A percentile compares a stretch with the other conserved stretches of the same genome.
Evolutionary conservation across 345 rosid genomes (phyloP).

Genomic region (Chamaenerion angustifolium): DNA sequence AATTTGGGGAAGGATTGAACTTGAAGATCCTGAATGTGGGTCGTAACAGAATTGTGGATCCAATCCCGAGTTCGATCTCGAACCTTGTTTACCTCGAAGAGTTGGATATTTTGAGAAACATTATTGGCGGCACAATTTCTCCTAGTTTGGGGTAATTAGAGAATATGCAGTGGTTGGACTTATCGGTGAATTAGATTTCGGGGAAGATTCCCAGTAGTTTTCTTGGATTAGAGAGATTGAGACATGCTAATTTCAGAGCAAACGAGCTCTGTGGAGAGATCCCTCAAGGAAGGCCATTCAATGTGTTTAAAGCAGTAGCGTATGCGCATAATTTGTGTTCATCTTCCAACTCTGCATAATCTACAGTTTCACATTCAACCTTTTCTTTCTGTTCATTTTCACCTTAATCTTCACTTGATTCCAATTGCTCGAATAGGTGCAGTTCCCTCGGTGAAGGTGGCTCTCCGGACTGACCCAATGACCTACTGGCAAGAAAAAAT

Average conservation of each 20-base stretch:
- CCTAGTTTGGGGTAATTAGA: conserved; percentile 34
- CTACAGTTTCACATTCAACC: no score
- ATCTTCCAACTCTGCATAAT: no score
- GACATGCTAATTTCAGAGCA: conserved; percentile 74
- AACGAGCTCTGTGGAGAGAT: conserved; percentile 83
- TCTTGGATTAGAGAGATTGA: conserved; percentile 30
- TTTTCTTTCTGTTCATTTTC: no score
- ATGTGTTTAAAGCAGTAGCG: conserved; percentile 60
- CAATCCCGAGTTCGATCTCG: conserved; percentile 62
- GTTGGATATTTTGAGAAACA: conserved; percentile 68
- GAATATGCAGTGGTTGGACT: conserved; percentile 66
- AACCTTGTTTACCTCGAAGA: conserved; percentile 50
- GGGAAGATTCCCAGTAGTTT: conserved; percentile 68
- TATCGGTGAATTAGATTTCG: conserved; percentile 50
- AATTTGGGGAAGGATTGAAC: conserved; percentile 42
- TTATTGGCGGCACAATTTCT: conserved; percentile 55
- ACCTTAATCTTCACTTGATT: no score
- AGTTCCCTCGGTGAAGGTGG: no score
- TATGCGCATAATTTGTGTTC: conserved; percentile 77
- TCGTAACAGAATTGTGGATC: conserved; percentile 62
- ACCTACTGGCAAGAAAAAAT: no score
- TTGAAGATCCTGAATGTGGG: conserved; percentile 58
- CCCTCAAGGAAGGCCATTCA: conserved; percentile 85
- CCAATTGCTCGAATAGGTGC: no score
- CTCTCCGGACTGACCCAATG: no score